Conservation (phyloP, 805 yeast species). For the Candida patagonica region DNA sequence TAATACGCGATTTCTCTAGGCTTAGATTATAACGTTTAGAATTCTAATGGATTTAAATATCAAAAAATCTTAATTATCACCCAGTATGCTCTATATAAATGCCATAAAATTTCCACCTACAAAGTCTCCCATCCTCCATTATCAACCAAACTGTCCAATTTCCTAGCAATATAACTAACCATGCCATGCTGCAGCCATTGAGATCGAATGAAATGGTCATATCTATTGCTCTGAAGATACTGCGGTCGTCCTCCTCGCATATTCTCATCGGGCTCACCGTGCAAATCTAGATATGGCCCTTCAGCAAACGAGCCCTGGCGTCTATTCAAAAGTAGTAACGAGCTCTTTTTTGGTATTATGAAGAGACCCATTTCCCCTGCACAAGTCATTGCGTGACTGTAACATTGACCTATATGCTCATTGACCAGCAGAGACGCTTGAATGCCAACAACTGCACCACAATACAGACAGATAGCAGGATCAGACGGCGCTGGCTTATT, state of each 20-base stretch:
- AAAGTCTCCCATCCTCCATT: constrained; percentile 95
- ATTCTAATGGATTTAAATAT: neutral
- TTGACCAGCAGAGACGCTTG: constrained; percentile 32
- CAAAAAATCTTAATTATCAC: neutral
- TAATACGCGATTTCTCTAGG: neutral
- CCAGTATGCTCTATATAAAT: neutral
- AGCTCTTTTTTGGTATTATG: constrained; percentile 59
- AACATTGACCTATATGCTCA: constrained; percentile 71
- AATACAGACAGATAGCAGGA: constrained; percentile 80
- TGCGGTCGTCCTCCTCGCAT: constrained; percentile 61
- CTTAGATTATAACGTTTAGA: neutral
- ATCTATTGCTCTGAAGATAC: constrained; percentile 49
- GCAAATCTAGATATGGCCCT: constrained; percentile 77
- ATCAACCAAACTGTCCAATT: constrained; percentile 69
- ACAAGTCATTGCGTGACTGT: constrained; percentile 51
- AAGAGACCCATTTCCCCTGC: constrained; percentile 61
- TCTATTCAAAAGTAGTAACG: constrained; percentile 53
- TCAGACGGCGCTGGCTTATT: constrained; percentile 34
- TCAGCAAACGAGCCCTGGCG: constrained; percentile 77
- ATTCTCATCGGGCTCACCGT: constrained; percentile 78
- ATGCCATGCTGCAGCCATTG: constrained; percentile 76
- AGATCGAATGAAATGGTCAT: constrained; percentile 53
- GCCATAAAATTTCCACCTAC: constrained; percentile 25
- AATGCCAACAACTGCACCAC: constrained; percentile 60
- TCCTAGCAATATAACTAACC: constrained; percentile 67